Conservation (phyloP, 2,329 filamentous ascomycete species). For the Akanthomyces dipterigenus region DNA sequence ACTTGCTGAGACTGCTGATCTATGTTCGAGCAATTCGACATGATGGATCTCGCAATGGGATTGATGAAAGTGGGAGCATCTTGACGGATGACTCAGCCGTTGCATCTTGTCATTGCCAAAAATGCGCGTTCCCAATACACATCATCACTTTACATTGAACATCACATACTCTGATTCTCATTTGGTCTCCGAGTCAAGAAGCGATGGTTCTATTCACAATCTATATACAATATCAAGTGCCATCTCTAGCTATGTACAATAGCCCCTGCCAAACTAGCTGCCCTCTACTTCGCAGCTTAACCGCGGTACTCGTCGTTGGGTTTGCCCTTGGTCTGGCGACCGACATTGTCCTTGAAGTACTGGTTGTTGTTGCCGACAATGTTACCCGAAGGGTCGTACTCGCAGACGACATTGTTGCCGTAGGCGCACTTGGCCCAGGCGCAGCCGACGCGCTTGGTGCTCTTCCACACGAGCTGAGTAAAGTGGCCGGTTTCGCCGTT, state of each 20-base stretch:
- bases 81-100: background rate
- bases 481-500: constrained; percentile 59
- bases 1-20: too few species aligned
- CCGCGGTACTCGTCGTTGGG: background rate
- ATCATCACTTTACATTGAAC: background rate
- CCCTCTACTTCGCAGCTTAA: background rate
- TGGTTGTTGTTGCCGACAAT: background rate
- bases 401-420: constrained; percentile 5
- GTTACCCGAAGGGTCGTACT: constrained; percentile 8
- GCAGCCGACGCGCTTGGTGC: constrained; percentile 53
- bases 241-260: background rate
- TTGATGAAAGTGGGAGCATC: background rate
- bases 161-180: background rate
- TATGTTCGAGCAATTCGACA: background rate
- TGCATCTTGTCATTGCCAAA: background rate
- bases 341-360: constrained; percentile 9
- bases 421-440: constrained; percentile 24
- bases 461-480: constrained; percentile 66
- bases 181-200: too few species aligned
- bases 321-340: constrained; percentile 1
- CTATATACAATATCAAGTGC: background rate
- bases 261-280: background rate
- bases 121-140: too few species aligned
- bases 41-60: background rate
- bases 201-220: too few species aligned